Conservation (phyloP, 768 basidiomycete species). For the Leucogyrophana mollusca region DNA sequence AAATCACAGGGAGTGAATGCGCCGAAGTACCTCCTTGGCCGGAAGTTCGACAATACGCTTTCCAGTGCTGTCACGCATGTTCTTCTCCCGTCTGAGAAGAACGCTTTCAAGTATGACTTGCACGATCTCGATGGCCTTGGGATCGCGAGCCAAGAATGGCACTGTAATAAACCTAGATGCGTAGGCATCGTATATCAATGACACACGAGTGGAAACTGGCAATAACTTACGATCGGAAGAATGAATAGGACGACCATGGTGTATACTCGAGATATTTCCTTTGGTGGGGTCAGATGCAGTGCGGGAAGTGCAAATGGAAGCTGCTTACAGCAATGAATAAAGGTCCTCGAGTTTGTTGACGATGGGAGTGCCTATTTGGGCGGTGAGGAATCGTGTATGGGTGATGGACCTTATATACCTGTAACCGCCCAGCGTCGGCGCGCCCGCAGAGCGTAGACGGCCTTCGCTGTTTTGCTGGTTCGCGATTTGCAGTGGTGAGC, state of each 20-base stretch:
- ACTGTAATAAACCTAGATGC: slow-evolving; percentile 76
- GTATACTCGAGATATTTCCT: slow-evolving; percentile 78
- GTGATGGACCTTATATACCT: slow-evolving; percentile 36
- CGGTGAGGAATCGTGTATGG: not conserved
- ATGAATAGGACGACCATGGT: slow-evolving; percentile 81
- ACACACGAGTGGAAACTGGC: not conserved
- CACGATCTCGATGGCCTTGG: slow-evolving; percentile 91
- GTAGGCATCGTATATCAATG: slow-evolving; percentile 1
- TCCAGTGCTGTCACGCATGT: slow-evolving; percentile 84
- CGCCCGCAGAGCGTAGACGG: slow-evolving; percentile 81
- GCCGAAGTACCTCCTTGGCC: slow-evolving; percentile 62
- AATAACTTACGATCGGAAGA: slow-evolving; percentile 79
- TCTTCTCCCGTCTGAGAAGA: slow-evolving; percentile 88
- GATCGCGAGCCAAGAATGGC: slow-evolving; percentile 88
- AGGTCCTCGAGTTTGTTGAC: slow-evolving; percentile 93
- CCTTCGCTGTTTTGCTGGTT: slow-evolving; percentile 81
- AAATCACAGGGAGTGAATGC: not conserved
- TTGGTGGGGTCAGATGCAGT: not conserved
- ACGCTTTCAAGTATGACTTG: slow-evolving; percentile 91
- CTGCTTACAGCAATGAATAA: slow-evolving; percentile 70
- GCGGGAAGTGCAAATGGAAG: slow-evolving; percentile 1
- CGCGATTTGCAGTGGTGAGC: slow-evolving; percentile 95
- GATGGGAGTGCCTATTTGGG: slow-evolving; percentile 76
- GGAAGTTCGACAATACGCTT: slow-evolving; percentile 88
- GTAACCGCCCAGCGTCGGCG: slow-evolving; percentile 89